Evolutionary conservation across 768 basidiomycete genomes (phyloP).

Genomic region (Termitomyces sp.): DNA sequence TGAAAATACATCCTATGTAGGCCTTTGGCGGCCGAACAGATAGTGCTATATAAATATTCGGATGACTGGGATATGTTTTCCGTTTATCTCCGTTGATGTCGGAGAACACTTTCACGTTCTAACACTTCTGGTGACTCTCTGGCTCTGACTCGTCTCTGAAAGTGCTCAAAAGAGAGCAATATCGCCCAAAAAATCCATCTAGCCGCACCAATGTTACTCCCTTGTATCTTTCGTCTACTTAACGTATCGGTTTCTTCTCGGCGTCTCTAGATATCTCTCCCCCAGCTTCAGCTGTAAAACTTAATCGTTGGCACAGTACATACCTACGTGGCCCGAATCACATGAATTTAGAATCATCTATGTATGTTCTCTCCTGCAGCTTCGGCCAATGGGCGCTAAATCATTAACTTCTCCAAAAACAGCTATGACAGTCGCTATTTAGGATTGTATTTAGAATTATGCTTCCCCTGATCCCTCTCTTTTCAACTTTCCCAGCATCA

Average conservation of each 20-base stretch:
- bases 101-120: neutral
- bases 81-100: neutral
- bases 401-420: neutral
- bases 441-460: neutral
- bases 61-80: too few relatives aligned
- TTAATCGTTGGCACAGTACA: neutral
- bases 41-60: too few relatives aligned
- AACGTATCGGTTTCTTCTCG: neutral
- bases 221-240: neutral
- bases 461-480: too few relatives aligned
- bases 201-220: neutral
- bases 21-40: neutral
- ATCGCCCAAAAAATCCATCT: neutral
- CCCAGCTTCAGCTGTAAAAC: neutral
- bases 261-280: neutral
- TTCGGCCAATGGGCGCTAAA: neutral
- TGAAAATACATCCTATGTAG: too few relatives aligned
- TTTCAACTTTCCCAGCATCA: neutral
- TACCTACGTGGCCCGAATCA: neutral
- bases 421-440: neutral
- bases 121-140: neutral
- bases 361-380: neutral
- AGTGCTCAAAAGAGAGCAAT: neutral
- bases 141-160: neutral
- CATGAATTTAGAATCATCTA: neutral